Evolutionary conservation across 2,329 filamentous ascomycete species (phyloP), one percentile per base, ranked within the genome.

Genomic region (Trichoderma cornu-damae): DNA sequence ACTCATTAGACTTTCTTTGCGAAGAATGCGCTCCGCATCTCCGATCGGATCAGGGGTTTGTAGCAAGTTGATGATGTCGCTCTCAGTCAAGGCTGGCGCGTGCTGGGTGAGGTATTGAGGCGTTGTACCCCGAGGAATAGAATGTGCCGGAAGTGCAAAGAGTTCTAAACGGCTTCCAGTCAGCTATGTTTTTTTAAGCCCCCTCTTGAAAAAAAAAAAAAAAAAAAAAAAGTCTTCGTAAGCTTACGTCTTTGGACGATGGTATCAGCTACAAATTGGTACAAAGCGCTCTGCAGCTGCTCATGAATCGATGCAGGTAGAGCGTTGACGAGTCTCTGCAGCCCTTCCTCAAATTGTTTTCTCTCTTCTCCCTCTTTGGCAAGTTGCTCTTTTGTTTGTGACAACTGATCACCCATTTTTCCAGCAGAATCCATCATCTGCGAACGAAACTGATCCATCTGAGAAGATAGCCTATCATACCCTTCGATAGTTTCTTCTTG

Each of bases 1-100:
- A 12, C 52, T 55, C 52, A 55, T 55, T n/a, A 55, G n/a, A 14
- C 52, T 55, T 30, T 55, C 52, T 32, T 55, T 55, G n/a, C 52
- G 52, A 3, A 55, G 32, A n/a, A 55, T 55, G 14, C 52, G 52
- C 24, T 55, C 52, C 5, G 52, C 52, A 38, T 55, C 52, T 7
- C 42, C 52, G 12, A 47, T 38, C 2, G 52, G 32, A 16, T 55
- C 42, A 9, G 42, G 42, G 1, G 52, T 47, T 24, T 55, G 52
- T 18, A 55, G 32, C 5, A 55, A 30, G 16, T 38, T 55, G 22
- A 55, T 14, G 11, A 55, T 55, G 1, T 55, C 52, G 3, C 22
- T 38, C 32, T 55, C 52, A 4, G 22, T 55, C 8, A 55, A 30
- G 11, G 5, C 22, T 4, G 24, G 32, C 3, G 6, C 5, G 12